Evolutionary conservation across 2,329 filamentous ascomycete genomes (phyloP).

Genomic region (Pseudocercospora cruenta): DNA sequence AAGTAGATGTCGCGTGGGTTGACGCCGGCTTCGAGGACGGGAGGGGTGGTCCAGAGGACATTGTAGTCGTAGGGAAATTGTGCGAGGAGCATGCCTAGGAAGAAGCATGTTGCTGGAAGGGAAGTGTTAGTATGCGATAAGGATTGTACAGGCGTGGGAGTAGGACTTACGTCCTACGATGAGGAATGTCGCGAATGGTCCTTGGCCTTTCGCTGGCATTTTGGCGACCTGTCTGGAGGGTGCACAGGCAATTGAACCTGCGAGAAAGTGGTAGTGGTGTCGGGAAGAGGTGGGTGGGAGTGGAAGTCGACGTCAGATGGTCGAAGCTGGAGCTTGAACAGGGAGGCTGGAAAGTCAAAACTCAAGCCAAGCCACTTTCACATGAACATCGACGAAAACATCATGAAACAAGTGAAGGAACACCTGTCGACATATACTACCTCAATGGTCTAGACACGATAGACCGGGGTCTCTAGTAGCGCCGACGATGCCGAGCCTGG

Average conservation of each 20-base stretch:
- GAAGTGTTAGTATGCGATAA: conserved; percentile 16
- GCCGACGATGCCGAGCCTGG: background rate
- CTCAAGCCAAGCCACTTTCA: background rate
- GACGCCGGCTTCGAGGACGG: conserved; percentile 37
- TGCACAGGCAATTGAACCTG: background rate
- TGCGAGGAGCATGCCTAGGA: conserved; percentile 96
- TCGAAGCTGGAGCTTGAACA: background rate
- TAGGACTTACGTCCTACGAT: conserved; percentile 83
- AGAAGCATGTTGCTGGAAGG: conserved; percentile 75
- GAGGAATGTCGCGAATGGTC: conserved; percentile 88
- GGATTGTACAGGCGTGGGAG: background rate
- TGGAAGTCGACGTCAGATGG: conserved; percentile 1
- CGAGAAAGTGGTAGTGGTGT: background rate
- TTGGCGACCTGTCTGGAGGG: conserved; percentile 19
- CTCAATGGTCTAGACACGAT: background rate
- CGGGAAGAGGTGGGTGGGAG: background rate
- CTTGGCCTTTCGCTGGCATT: conserved; percentile 36
- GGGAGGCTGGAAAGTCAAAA: background rate
- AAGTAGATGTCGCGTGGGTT: conserved; percentile 66
- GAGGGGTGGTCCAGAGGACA: conserved; percentile 74
- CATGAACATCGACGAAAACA: background rate
- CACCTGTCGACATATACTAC: background rate
- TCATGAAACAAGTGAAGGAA: conserved; percentile 4
- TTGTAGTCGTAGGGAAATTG: conserved; percentile 95
- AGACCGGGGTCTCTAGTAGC: background rate